Conservation (phyloP, 306 rosid genomes). For the Notholithocarpus densiflorus region DNA sequence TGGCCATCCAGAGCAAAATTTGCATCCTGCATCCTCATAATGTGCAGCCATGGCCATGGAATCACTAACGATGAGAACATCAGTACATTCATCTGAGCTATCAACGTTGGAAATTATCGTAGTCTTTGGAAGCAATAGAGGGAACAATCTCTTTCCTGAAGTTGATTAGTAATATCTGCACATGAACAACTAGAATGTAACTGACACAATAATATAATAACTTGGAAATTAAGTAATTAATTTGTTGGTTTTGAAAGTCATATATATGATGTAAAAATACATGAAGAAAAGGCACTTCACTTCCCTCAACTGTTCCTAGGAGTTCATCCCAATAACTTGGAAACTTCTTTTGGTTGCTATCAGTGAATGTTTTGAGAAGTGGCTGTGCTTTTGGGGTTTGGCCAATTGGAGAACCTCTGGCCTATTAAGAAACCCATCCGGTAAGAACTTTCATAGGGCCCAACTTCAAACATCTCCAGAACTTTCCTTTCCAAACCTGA, state of each 20-base stretch:
- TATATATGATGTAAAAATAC: conserved; percentile 33
- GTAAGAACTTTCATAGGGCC: conserved; percentile 39
- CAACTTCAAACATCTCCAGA: conserved; percentile 49
- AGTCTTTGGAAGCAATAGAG: conserved; percentile 47
- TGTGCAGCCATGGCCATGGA: conserved; percentile 74
- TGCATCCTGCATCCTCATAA: conserved; percentile 91
- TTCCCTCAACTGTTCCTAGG: conserved; percentile 60
- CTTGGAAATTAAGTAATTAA: not conserved
- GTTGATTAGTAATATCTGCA: conserved; percentile 71
- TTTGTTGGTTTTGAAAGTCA: not conserved
- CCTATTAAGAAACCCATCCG: conserved; percentile 66
- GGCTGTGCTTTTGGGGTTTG: conserved; percentile 42
- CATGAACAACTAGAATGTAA: conserved; percentile 5
- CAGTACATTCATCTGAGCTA: conserved; percentile 65
- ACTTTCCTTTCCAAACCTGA: conserved; percentile 13
- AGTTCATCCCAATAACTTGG: conserved; percentile 74
- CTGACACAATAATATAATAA: not conserved
- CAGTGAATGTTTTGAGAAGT: conserved; percentile 46
- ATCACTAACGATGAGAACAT: conserved; percentile 61
- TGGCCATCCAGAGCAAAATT: conserved; percentile 69
- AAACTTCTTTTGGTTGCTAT: conserved; percentile 46
- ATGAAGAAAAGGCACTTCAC: conserved; percentile 62
- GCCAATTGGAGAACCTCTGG: conserved; percentile 52
- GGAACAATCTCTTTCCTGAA: conserved; percentile 85
- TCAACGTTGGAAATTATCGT: conserved; percentile 13